These are phyloP conservation scores for Pisolithus microcarpus DNA, from an alignment of 768 basidiomycete genomes.

Conservation along the genomic window DNA sequence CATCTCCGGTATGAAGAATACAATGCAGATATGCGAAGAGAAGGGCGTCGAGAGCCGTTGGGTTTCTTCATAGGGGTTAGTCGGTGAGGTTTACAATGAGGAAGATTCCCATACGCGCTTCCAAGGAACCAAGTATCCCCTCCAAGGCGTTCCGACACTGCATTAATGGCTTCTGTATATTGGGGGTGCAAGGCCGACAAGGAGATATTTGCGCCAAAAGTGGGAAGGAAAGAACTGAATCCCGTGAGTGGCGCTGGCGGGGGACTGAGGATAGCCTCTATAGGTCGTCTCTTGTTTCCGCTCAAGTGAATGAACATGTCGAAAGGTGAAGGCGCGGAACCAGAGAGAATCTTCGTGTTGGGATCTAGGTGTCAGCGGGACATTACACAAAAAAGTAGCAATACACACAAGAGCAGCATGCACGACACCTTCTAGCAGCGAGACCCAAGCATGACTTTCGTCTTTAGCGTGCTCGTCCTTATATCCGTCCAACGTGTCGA, in stretches of 20 bases:
- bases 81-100: background rate
- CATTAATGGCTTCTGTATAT: slow-evolving; percentile 64
- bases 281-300: slow-evolving; percentile 18
- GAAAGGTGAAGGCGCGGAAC: slow-evolving; percentile 39
- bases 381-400: background rate
- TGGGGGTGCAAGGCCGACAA: slow-evolving; percentile 42
- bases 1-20: slow-evolving; percentile 40
- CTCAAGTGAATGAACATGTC: slow-evolving; percentile 35
- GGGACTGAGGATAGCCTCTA: slow-evolving; percentile 50
- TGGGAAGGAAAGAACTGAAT: slow-evolving; percentile 54
- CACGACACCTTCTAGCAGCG: slow-evolving; percentile 68
- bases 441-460: slow-evolving; percentile 78
- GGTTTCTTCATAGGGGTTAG: slow-evolving; percentile 37
- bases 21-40: slow-evolving; percentile 75
- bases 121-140: slow-evolving; percentile 78
- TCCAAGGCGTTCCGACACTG: slow-evolving; percentile 69
- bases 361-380: slow-evolving; percentile 4
- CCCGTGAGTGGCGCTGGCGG: slow-evolving; percentile 70
- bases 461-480: slow-evolving; percentile 49
- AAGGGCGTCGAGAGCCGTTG: slow-evolving; percentile 77
- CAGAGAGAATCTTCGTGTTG: slow-evolving; percentile 38
- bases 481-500: slow-evolving; percentile 59
- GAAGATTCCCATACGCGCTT: slow-evolving; percentile 45
- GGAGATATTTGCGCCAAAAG: slow-evolving; percentile 52
- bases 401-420: slow-evolving; percentile 65